Percentiles rank a stretch among this genome's conserved stretches.
phyloP scores from a whole-genome alignment of 2,329 filamentous ascomycete species.

The Pseudopithomyces chartarum region DNA sequence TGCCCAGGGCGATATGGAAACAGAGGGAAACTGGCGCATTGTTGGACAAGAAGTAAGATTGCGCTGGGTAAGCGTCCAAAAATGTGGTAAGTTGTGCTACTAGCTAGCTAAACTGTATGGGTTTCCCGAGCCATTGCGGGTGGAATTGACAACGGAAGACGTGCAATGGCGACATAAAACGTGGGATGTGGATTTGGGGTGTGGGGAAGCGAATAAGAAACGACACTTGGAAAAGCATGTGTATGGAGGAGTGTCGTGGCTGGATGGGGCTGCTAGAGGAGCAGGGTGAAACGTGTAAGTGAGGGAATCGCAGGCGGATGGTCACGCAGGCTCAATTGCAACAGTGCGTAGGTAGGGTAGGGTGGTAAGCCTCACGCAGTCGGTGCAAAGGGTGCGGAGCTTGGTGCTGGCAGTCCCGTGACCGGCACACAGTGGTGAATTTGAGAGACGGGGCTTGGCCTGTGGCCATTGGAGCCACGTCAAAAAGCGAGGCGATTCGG shows the following conservation, averaged over 20 bases:
- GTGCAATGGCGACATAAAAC: conserved; percentile 42
- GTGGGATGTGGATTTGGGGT: conserved; percentile 39
- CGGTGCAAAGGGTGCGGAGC: conserved; percentile 34
- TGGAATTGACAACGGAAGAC: conserved; percentile 30
- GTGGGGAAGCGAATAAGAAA: conserved; percentile 43
- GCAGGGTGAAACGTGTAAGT: conserved; percentile 31
- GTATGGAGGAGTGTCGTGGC: conserved; percentile 34
- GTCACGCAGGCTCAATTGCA: conserved; percentile 38
- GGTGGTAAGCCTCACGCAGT: conserved; percentile 27
- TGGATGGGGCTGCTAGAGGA: conserved; percentile 28
- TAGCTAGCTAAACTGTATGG: conserved; percentile 37
- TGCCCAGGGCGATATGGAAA: conserved; percentile 41
- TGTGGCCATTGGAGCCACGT: conserved; percentile 45
- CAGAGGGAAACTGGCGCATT: conserved; percentile 37
- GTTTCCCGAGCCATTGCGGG: conserved; percentile 35
- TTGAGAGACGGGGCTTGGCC: conserved; percentile 29
- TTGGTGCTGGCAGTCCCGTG: conserved; percentile 36
- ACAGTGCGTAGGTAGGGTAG: conserved; percentile 18
- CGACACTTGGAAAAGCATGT: conserved; percentile 30
- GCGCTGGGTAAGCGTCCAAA: conserved; percentile 23
- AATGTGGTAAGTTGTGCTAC: conserved; percentile 36
- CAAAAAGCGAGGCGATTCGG: conserved; percentile 28
- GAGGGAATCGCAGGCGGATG: conserved; percentile 32
- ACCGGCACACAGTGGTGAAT: conserved; percentile 26
- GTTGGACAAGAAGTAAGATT: conserved; percentile 26